Evolutionary conservation across 2,329 filamentous ascomycete genomes (phyloP).

Genomic region (Scorias spongiosa): DNA sequence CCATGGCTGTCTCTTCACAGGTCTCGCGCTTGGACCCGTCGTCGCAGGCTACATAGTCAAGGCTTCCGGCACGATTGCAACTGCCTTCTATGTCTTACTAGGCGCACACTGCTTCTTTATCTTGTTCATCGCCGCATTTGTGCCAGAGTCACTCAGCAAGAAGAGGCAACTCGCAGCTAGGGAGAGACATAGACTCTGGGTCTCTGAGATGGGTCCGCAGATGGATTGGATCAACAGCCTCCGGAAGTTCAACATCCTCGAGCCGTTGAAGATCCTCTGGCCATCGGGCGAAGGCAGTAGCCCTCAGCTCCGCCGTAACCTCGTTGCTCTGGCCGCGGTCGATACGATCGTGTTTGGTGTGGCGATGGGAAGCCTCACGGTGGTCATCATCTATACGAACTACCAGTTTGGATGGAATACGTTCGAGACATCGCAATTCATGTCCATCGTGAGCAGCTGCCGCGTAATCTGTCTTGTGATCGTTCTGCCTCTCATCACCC

Average conservation of each 20-base stretch:
- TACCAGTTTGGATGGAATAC: conserved; percentile 71
- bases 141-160: conserved; percentile 74
- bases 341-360: conserved; percentile 73
- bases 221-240: conserved; percentile 29
- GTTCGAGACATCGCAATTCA: conserved; percentile 63
- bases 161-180: conserved; percentile 55
- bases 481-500: conserved; percentile 59
- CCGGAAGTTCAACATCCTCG: conserved; percentile 48
- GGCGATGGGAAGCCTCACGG: conserved; percentile 64
- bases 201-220: conserved; percentile 2
- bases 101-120: conserved; percentile 61
- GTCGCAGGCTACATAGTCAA: conserved; percentile 67
- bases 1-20: conserved; percentile 74
- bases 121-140: conserved; percentile 49
- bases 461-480: conserved; percentile 63
- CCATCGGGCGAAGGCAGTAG: conserved; percentile 52
- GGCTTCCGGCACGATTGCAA: conserved; percentile 56
- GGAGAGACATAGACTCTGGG: conserved; percentile 43
- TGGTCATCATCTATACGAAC: conserved; percentile 71
- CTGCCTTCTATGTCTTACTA: conserved; percentile 73
- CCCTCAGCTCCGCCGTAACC: conserved; percentile 54
- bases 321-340: conserved; percentile 64
- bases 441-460: conserved; percentile 62
- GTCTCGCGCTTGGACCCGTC: conserved; percentile 76
- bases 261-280: conserved; percentile 62